phyloP scores from a whole-genome alignment of 2,329 filamentous ascomycete genomes.

The Pseudocercospora crystallina region DNA sequence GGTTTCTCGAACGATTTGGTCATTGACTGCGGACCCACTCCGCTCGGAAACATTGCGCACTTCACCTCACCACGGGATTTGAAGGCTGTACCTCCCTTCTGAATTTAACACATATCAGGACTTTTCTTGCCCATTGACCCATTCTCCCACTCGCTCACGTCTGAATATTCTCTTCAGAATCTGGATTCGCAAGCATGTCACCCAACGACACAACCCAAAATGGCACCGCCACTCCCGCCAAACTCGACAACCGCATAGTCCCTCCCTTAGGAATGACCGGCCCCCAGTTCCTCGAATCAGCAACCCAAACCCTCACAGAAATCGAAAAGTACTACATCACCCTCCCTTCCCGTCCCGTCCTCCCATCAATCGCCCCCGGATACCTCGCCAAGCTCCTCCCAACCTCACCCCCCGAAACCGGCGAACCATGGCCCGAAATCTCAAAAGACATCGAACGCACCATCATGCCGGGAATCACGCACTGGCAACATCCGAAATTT shows the following conservation, averaged over 20 bases:
- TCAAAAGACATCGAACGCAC: slow-evolving; percentile 79
- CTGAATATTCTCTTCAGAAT: too few relatives aligned
- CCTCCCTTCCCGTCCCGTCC: slow-evolving; percentile 67
- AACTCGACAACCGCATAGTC: slow-evolving; percentile 28
- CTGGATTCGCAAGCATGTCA: background rate
- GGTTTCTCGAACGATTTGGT: too few relatives aligned
- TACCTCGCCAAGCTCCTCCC: slow-evolving; percentile 83
- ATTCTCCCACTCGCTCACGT: too few relatives aligned
- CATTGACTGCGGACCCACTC: too few relatives aligned
- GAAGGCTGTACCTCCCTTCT: too few relatives aligned
- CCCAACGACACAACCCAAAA: slow-evolving; percentile 1
- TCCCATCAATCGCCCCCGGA: slow-evolving; percentile 77
- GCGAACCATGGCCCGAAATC: slow-evolving; percentile 75
- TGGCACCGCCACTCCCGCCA: slow-evolving; percentile 11
- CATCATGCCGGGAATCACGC: slow-evolving; percentile 88
- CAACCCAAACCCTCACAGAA: slow-evolving; percentile 76
- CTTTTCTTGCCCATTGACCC: too few relatives aligned
- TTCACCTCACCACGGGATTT: too few relatives aligned
- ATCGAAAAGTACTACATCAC: slow-evolving; percentile 83
- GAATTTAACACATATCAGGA: too few relatives aligned
- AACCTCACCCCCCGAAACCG: slow-evolving; percentile 60
- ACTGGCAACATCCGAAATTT: slow-evolving; percentile 94
- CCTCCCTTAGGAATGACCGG: slow-evolving; percentile 66
- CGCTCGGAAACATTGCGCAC: too few relatives aligned
- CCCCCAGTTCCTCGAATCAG: slow-evolving; percentile 73